phyloP scores from a whole-genome alignment of 495 filamentous ascomycete species.

The Aspergillus leporis region DNA sequence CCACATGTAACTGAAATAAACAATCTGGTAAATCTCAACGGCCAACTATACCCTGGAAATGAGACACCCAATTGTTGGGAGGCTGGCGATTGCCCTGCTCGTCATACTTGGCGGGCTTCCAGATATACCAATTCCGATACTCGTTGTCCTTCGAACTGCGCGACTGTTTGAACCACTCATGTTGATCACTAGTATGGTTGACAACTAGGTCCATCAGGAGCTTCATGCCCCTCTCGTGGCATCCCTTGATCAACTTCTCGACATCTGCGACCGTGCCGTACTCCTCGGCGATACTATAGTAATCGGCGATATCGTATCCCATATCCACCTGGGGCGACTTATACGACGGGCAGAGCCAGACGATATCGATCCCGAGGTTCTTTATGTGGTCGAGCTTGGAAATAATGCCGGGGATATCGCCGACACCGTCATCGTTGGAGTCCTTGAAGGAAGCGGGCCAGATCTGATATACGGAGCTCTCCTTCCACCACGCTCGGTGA shows the following conservation, averaged over 20 bases:
- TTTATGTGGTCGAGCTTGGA: slow-evolving; percentile 66
- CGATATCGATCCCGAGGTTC: slow-evolving; percentile 60
- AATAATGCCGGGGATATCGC: slow-evolving; percentile 67
- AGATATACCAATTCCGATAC: slow-evolving; percentile 75
- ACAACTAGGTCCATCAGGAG: slow-evolving; percentile 73
- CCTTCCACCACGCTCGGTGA: slow-evolving; percentile 56
- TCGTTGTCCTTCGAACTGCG: slow-evolving; percentile 56
- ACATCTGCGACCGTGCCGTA: slow-evolving; percentile 67
- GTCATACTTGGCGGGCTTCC: slow-evolving; percentile 61
- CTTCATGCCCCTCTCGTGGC: slow-evolving; percentile 62
- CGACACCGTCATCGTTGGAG: slow-evolving; percentile 66
- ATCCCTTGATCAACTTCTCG: slow-evolving; percentile 59
- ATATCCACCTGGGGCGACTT: slow-evolving; percentile 64
- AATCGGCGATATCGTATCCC: slow-evolving; percentile 70
- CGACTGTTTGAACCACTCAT: slow-evolving; percentile 73
- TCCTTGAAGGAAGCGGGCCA: slow-evolving; percentile 69
- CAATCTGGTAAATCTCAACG: background rate
- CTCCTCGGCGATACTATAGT: slow-evolving; percentile 58
- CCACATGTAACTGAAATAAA: background rate
- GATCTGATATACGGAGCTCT: slow-evolving; percentile 65
- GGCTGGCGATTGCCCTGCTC: slow-evolving; percentile 60
- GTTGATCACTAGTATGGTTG: slow-evolving; percentile 79
- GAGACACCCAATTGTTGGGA: slow-evolving; percentile 69
- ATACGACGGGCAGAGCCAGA: slow-evolving; percentile 71
- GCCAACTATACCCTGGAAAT: slow-evolving; percentile 50